Evolutionary conservation across 1,284 basidiomycete genomes (phyloP).

Genomic region (Lentinus polychrous): DNA sequence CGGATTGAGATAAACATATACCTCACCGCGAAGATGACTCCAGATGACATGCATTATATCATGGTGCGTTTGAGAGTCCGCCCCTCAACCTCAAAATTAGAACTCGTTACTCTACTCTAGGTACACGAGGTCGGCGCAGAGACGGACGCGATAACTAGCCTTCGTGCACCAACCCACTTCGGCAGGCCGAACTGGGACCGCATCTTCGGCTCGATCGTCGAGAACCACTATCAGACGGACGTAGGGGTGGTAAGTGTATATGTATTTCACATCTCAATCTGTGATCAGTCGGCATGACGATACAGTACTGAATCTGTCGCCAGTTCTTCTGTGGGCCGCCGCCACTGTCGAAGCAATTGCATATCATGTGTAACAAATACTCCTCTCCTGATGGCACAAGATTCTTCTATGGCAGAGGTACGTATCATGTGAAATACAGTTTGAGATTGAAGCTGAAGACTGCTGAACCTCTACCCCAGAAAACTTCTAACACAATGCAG

Average conservation of each 20-base stretch:
- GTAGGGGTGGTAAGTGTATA: conserved; percentile 62
- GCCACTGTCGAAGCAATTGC: conserved; percentile 62
- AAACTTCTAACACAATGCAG: conserved; percentile 23
- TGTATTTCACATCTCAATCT: not conserved
- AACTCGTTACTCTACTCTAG: conserved; percentile 22
- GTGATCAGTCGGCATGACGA: not conserved
- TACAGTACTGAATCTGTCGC: conserved; percentile 2
- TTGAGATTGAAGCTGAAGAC: not conserved
- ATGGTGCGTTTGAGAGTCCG: conserved; percentile 39
- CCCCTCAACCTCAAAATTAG: not conserved
- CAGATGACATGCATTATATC: conserved; percentile 87
- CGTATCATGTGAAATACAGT: not conserved
- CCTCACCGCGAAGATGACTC: conserved; percentile 81
- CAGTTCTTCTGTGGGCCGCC: conserved; percentile 83
- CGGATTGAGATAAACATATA: conserved; percentile 89
- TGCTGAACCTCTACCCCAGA: conserved; percentile 15
- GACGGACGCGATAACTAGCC: conserved; percentile 78
- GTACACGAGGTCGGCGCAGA: conserved; percentile 85
- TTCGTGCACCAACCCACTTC: conserved; percentile 88
- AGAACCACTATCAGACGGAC: conserved; percentile 80
- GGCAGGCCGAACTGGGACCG: conserved; percentile 90
- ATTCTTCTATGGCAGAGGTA: conserved; percentile 86
- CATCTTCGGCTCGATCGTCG: conserved; percentile 68
- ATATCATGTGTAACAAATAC: conserved; percentile 78
- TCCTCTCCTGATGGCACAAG: conserved; percentile 74